These are phyloP conservation scores for Trichosporon sp. DNA, from an alignment of 1,284 basidiomycete species.

Conservation along the genomic window DNA sequence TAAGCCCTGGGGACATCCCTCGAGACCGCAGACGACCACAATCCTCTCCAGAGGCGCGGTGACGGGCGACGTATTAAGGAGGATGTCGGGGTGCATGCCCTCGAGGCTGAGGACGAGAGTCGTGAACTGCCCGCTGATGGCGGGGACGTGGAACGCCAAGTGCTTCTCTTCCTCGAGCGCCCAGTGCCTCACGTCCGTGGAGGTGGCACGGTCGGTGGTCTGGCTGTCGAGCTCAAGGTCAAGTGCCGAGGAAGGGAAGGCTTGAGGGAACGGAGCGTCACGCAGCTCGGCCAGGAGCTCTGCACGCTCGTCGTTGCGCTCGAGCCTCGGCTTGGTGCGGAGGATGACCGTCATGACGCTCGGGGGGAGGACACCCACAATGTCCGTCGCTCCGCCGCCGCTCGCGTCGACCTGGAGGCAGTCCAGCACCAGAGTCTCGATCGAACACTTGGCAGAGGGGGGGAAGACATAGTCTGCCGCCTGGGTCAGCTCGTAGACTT, in stretches of 20 bases:
- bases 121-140: not conserved
- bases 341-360: not conserved
- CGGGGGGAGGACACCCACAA: not conserved
- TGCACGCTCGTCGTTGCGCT: not conserved
- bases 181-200: not conserved
- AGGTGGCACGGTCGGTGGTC: not conserved
- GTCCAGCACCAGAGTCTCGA: not conserved
- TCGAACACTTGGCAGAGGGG: not conserved
- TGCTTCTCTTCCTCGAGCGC: not conserved
- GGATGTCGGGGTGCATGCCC: not conserved
- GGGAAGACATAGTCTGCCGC: not conserved
- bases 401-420: not conserved
- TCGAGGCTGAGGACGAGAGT: not conserved
- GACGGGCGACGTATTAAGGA: not conserved
- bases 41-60: not conserved
- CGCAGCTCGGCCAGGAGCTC: not conserved
- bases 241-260: not conserved
- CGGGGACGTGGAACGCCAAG: not conserved
- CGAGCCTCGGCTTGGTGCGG: not conserved
- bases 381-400: not conserved
- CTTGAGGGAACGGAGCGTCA: not conserved
- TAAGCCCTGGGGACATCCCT: not conserved
- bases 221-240: not conserved
- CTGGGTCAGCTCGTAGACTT: not conserved
- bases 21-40: conserved; percentile 1